Conservation (phyloP, 129 eudicot genomes). For the Deinandra increscens region DNA sequence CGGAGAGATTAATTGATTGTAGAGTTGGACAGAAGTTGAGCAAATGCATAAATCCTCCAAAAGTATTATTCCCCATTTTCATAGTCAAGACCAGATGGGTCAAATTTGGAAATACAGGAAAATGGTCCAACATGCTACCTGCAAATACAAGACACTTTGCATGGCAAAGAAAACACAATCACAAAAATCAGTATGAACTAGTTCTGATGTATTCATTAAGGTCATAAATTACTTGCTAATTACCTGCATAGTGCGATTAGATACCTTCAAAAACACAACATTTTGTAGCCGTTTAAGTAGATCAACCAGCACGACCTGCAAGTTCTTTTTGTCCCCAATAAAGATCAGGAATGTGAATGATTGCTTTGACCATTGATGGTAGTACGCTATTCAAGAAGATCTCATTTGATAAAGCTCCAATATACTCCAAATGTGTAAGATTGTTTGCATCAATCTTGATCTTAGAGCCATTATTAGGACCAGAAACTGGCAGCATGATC, state of each 20-base stretch:
- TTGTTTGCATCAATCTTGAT: conserved; percentile 30
- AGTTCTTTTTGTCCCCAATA: conserved; percentile 28
- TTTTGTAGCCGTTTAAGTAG: conserved; percentile 35
- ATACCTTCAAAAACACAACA: conserved; percentile 35
- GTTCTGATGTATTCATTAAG: background rate
- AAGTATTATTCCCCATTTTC: conserved; percentile 16
- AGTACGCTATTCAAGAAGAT: conserved; percentile 30
- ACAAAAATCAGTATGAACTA: conserved; percentile 16
- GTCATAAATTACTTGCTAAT: background rate
- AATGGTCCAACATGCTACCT: conserved; percentile 26
- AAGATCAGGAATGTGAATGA: conserved; percentile 40
- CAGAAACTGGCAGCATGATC: conserved; percentile 11
- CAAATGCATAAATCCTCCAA: conserved; percentile 18
- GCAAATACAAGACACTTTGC: conserved; percentile 44
- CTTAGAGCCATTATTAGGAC: conserved; percentile 24
- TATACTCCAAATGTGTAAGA: conserved; percentile 27
- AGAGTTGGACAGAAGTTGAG: conserved; percentile 19
- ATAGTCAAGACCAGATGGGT: conserved; percentile 1
- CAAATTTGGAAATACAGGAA: conserved; percentile 28
- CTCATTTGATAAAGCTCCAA: conserved; percentile 47
- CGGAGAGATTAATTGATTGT: conserved; percentile 22
- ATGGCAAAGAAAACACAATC: conserved; percentile 18
- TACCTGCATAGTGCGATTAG: conserved; percentile 51
- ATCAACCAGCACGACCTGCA: conserved; percentile 38
- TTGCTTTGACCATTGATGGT: conserved; percentile 41